These are phyloP conservation scores for Ramalina peruviana DNA, from an alignment of 495 filamentous ascomycete species.

Conservation along the genomic window DNA sequence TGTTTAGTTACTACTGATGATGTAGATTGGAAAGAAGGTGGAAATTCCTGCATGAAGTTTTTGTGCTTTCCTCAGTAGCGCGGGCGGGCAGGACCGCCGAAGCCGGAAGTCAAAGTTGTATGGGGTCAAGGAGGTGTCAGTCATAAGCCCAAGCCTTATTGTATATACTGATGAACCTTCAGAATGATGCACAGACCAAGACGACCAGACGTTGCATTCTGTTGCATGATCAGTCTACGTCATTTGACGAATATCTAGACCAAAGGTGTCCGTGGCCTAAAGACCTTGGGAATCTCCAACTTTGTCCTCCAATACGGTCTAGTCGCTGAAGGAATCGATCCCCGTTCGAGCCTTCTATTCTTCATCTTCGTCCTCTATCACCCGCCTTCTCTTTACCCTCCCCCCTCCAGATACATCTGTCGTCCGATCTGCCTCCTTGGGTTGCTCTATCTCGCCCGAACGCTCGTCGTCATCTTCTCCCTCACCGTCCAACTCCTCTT, in stretches of 20 bases:
- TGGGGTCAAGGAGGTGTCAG: too few species aligned
- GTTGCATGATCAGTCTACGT: too few species aligned
- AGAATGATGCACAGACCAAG: too few species aligned
- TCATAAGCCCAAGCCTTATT: too few species aligned
- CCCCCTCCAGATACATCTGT: conserved; percentile 12
- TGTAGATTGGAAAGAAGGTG: background rate
- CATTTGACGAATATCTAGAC: too few species aligned
- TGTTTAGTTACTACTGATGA: conserved; percentile 22
- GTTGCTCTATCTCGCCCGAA: conserved; percentile 22
- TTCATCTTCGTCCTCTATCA: conserved; percentile 17
- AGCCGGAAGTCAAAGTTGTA: too few species aligned
- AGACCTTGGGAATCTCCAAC: too few species aligned
- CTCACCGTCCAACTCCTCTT: conserved; percentile 44
- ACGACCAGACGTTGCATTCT: too few species aligned
- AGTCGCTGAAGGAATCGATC: too few species aligned
- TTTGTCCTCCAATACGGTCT: too few species aligned
- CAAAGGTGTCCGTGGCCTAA: too few species aligned
- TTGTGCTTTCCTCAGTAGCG: background rate
- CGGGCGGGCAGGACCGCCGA: background rate
- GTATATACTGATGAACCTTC: too few species aligned
- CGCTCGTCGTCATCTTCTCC: conserved; percentile 45
- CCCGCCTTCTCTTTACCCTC: conserved; percentile 13
- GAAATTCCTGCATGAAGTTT: background rate
- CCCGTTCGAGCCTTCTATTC: conserved; percentile 1
- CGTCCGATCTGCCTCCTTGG: conserved; percentile 13